Conservation (phyloP, 106 monocot genomes). For the Posidonia australis region DNA sequence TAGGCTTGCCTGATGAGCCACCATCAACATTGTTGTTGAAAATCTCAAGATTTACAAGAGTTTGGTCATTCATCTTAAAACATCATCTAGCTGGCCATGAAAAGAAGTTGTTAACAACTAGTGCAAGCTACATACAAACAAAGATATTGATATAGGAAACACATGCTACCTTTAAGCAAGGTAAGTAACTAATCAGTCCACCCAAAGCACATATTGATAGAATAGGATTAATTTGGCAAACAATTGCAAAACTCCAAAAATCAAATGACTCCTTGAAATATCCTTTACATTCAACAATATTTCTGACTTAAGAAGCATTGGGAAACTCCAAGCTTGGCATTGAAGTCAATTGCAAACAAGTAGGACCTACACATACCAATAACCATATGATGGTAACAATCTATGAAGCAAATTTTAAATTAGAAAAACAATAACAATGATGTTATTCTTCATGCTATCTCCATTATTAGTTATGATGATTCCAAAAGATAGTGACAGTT, state of each 20-base stretch:
- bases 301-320: constrained; percentile 51
- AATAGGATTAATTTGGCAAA: constrained; percentile 29
- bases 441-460: not conserved
- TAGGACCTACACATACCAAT: constrained; percentile 34
- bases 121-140: not conserved
- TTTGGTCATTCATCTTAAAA: constrained; percentile 87
- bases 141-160: not conserved
- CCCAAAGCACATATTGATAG: constrained; percentile 56
- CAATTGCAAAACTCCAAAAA: constrained; percentile 46
- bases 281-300: constrained; percentile 42
- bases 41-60: constrained; percentile 94
- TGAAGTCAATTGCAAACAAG: constrained; percentile 59
- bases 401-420: not conserved
- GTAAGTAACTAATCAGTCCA: constrained; percentile 51
- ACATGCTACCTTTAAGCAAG: constrained; percentile 73
- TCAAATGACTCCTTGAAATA: constrained; percentile 50
- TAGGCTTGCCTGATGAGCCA: constrained; percentile 47
- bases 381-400: not conserved
- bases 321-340: constrained; percentile 23
- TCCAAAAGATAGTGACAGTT: too few relatives aligned
- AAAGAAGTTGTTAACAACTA: not conserved
- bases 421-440: not conserved
- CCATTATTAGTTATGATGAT: not conserved
- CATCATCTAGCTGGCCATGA: constrained; percentile 58
- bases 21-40: constrained; percentile 77